Percentiles rank a stretch among this genome's conserved stretches.
Evolutionary conservation across 139 green algal species (phyloP).

Genomic region (Medakamo hakoo): DNA sequence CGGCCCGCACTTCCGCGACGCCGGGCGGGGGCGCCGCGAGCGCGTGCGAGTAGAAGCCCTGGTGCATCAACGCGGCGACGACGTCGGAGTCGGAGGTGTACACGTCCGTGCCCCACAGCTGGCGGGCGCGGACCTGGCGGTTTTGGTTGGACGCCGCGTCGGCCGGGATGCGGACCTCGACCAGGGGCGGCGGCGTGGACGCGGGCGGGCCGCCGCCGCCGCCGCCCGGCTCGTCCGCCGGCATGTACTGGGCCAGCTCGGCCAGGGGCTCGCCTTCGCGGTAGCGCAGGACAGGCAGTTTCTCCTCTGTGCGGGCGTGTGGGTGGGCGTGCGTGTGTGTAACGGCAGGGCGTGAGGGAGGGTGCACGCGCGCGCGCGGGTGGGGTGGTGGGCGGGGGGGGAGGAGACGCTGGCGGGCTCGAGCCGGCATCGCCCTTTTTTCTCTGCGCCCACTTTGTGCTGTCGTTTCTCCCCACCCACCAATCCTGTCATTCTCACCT

Average conservation of each 20-base stretch:
- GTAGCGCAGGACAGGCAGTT: slow-evolving; percentile 20
- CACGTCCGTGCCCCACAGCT: slow-evolving; percentile 82
- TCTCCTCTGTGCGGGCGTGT: not conserved
- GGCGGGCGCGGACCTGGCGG: slow-evolving; percentile 64
- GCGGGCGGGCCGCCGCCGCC: not conserved
- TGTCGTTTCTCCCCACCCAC: no score
- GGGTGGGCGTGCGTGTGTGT: no score
- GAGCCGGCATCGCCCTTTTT: no score
- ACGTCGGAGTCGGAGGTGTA: slow-evolving; percentile 92
- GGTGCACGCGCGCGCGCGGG: no score
- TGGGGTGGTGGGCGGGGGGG: no score
- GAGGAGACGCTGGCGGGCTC: no score
- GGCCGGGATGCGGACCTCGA: slow-evolving; percentile 40
- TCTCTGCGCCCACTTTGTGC: no score
- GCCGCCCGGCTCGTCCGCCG: not conserved
- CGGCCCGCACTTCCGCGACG: slow-evolving; percentile 43
- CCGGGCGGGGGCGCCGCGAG: slow-evolving; percentile 8
- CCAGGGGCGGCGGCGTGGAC: not conserved
- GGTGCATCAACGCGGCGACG: slow-evolving; percentile 88
- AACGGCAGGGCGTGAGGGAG: no score
- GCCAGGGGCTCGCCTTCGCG: slow-evolving; percentile 23
- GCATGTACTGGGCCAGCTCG: slow-evolving; percentile 5
- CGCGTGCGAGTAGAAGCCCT: slow-evolving; percentile 55
- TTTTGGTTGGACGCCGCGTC: slow-evolving; percentile 43
- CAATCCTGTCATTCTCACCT: no score